These are phyloP conservation scores for Entomortierella chlamydospora DNA, from an alignment of 192 early-diverging fungal genomes.

Conservation along the genomic window DNA sequence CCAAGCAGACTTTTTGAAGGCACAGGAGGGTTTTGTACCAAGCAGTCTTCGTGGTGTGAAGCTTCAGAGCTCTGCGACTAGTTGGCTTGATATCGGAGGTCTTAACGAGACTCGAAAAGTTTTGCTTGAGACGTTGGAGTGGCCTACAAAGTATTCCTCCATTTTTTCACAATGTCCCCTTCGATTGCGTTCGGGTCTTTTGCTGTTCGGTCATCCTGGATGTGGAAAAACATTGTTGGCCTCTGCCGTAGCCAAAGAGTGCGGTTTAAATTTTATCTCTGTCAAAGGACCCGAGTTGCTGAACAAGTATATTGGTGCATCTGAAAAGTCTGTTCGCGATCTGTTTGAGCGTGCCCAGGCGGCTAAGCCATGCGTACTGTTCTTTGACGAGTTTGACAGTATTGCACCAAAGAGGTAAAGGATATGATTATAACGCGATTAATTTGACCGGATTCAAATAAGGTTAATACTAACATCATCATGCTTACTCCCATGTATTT, in stretches of 20 bases:
- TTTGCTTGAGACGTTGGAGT: constrained; percentile 93
- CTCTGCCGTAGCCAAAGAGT: constrained; percentile 95
- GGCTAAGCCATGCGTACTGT: constrained; percentile 94
- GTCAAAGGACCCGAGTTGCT: constrained; percentile 98
- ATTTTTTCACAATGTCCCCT: constrained; percentile 92
- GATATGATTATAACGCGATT: no score
- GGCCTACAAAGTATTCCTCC: constrained; percentile 92
- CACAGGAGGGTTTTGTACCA: constrained; percentile 83
- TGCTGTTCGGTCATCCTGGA: constrained; percentile 98
- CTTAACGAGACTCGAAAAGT: constrained; percentile 82
- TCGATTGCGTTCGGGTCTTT: constrained; percentile 90
- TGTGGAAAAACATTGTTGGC: constrained; percentile 98
- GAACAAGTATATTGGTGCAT: constrained; percentile 99
- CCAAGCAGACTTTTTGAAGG: constrained; percentile 77
- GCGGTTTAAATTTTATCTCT: constrained; percentile 95
- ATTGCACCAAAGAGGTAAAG: constrained; percentile 89
- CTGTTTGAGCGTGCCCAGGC: constrained; percentile 94
- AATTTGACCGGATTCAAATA: no score
- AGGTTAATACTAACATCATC: no score
- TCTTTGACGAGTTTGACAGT: constrained; percentile 99
- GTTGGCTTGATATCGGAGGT: constrained; percentile 92
- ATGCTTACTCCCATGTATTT: no score
- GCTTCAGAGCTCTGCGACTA: constrained; percentile 77
- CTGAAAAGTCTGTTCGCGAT: constrained; percentile 94
- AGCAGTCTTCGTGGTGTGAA: constrained; percentile 83